Base-by-base conservation (phyloP, 2,329 filamentous ascomycete genomes). In the Aspergillus sp. region DNA sequence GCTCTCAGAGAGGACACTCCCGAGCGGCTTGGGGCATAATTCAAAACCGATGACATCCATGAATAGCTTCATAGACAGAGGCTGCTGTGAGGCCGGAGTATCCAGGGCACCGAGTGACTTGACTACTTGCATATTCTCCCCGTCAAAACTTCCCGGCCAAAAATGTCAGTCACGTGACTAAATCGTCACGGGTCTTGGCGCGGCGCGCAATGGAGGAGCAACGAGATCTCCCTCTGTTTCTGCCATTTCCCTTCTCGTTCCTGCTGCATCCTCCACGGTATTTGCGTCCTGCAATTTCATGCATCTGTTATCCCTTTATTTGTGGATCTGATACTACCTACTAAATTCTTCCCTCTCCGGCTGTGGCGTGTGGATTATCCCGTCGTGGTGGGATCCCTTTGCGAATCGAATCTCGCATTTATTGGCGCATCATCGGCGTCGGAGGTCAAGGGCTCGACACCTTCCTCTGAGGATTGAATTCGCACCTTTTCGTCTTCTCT, bases 11-110 rank as follows among this genome's bases (percentile, higher is more conserved):
- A 64, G 51, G 57, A 55, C 54, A 62, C 58, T 61, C 65, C 60
- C 61, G 59, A 64, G 61, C 61, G 61, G 59, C 60, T 60, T 53
- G 62, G 60, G 52, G 57, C 65, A 68, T 68, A 60, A 62, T 62
- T 67, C 52, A 63, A 60, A 57, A 60, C 65, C 53, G 62, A 67
- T 70, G 67, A 70, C 67, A 70, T 70, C 67, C 67, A 70, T 70
- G 60, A 68, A 68, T 52, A 56, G 57, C 48, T 55, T 60, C 57
- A 60, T 57, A 39, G 17, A 39, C 10, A 20, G 17, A 39, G 10
- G 10, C 37, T 20, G 19, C 37, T 20, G 37, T 19, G 49, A 58
- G 46, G 46, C 46, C 46, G 51, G 13, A 23, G 13, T 45, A 20
- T 17, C 33, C 37, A 35, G 22, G 20, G 15, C 43, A 45, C 20